Base-by-base conservation (phyloP, 2,329 filamentous ascomycete species). In the Pleomassaria siparia region DNA sequence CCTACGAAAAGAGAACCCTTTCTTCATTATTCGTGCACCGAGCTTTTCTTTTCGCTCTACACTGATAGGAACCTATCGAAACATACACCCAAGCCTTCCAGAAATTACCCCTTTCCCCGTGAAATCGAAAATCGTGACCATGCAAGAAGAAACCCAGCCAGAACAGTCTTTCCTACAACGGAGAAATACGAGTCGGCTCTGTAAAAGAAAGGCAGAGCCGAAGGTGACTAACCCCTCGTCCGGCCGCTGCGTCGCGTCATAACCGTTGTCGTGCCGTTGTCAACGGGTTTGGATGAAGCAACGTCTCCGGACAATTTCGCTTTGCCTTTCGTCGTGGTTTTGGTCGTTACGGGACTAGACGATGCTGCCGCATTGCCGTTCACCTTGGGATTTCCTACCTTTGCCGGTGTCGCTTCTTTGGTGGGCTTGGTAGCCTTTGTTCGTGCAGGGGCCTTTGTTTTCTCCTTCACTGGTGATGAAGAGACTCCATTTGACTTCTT, bases 231-330 rank as follows among this genome's bases (percentile, higher is more conserved):
- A 21, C 47, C 28, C 44, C 44, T 39, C 21, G 44, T 46, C 9
- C 60, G 57, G 11, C 47, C 52, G 46, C 60, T 63, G 26, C 60
- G 57, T 41, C 60, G 55, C 16, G 56, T 50, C 12, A 50, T 37
- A 12, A n/a, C 25, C 25, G 25, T 16, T 2, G 46, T 44, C 10
- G 51, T 46, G 21, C 53, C 55, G 32, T 60, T 62, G 5, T 46
- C 44, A 18, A 39, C 48, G 8, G 55, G 52, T 32, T 51, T 60
- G 15, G 60, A 51, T 21, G 49, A 42, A 8, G 50, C 29, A 15
- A 35, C 15, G 12, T 35, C 32, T 21, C 16, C 32, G 12, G 18
- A 6, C n/a, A 35, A 8, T 20, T 24, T 40, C 26, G 48, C 37
- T n/a, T 58, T 56, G 2, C 21, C 32, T 24, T 35, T 54, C 63